phyloP scores from a whole-genome alignment of 129 eudicot genomes.

The Solidago caesia region DNA sequence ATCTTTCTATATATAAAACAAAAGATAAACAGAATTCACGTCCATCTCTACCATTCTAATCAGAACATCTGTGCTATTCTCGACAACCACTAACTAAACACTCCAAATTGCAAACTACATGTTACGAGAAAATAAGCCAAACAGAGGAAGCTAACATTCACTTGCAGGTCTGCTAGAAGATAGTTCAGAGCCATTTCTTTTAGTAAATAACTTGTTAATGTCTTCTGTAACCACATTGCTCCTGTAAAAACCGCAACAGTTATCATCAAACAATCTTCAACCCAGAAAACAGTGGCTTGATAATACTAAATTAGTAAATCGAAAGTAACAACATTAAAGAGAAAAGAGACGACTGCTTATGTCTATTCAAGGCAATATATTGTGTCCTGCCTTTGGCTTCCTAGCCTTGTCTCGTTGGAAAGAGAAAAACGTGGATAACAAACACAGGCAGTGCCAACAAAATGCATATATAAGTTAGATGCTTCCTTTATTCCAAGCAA shows the following conservation, averaged over 20 bases:
- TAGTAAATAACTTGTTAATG: conserved; percentile 75
- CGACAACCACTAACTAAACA: conserved; percentile 17
- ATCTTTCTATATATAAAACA: not conserved
- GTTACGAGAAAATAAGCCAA: conserved; percentile 11
- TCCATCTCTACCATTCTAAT: not conserved
- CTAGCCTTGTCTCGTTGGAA: no score
- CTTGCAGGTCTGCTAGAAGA: conserved; percentile 34
- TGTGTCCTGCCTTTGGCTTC: not conserved
- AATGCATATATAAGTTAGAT: not conserved
- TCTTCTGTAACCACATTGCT: conserved; percentile 96
- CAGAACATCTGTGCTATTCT: conserved; percentile 10
- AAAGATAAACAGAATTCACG: not conserved
- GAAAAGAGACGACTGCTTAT: not conserved
- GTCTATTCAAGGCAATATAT: not conserved
- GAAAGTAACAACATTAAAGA: not conserved
- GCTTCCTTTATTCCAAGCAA: not conserved
- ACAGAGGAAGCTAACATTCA: conserved; percentile 12
- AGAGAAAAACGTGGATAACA: not conserved
- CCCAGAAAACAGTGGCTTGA: not conserved
- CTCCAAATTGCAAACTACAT: conserved; percentile 21
- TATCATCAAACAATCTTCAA: not conserved
- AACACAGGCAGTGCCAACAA: not conserved
- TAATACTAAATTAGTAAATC: not conserved
- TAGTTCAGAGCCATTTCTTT: conserved; percentile 41
- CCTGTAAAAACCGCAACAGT: conserved; percentile 47